These are phyloP conservation scores for Metschnikowia drakensbergensis DNA, from an alignment of 805 yeast species.

Conservation along the genomic window DNA sequence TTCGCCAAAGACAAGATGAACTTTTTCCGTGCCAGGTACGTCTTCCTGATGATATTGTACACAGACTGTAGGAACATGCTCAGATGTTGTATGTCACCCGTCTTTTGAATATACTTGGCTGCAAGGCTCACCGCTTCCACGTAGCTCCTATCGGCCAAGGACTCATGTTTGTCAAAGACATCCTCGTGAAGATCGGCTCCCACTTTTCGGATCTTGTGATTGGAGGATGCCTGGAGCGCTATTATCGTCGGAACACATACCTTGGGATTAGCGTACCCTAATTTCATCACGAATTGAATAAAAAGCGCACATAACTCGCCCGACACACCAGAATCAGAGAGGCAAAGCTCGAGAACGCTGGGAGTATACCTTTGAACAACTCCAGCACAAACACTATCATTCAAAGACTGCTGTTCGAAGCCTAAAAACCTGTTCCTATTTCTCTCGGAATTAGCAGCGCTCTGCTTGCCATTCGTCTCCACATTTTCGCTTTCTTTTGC, in stretches of 20 bases:
- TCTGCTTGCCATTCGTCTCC: conserved; percentile 24
- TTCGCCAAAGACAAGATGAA: conserved; percentile 30
- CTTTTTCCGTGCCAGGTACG: conserved; percentile 37
- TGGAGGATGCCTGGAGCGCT: conserved; percentile 59
- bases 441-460: conserved; percentile 36
- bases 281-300: conserved; percentile 50
- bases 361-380: conserved; percentile 60
- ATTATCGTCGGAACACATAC: conserved; percentile 63
- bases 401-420: conserved; percentile 40
- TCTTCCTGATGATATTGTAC: conserved; percentile 40
- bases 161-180: conserved; percentile 63
- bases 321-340: conserved; percentile 41
- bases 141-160: conserved; percentile 64
- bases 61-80: conserved; percentile 36
- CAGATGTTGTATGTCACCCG: conserved; percentile 23
- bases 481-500: conserved; percentile 54
- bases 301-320: conserved; percentile 53
- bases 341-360: conserved; percentile 46
- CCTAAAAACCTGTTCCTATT: conserved; percentile 48
- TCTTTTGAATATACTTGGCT: conserved; percentile 35
- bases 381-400: conserved; percentile 64
- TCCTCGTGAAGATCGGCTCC: conserved; percentile 54
- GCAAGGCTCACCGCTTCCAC: conserved; percentile 60
- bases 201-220: conserved; percentile 37
- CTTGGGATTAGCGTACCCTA: conserved; percentile 76